These are phyloP conservation scores for Mrakia hoshinonis DNA, from an alignment of 768 basidiomycete genomes.

Conservation along the genomic window DNA sequence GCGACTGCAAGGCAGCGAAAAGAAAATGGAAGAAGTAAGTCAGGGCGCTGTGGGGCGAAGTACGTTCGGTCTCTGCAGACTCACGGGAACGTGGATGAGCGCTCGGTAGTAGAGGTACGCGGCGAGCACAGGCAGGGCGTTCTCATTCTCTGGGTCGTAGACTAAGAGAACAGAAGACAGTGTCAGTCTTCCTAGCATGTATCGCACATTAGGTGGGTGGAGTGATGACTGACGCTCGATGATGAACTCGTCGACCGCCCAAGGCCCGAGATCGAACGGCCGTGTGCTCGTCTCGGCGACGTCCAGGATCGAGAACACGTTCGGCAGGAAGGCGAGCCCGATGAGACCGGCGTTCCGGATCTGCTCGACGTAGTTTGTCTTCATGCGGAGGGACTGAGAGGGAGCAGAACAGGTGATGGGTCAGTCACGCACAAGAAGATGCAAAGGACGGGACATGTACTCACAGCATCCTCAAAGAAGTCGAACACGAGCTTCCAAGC, in stretches of 20 bases:
- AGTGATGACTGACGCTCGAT: conserved; percentile 52
- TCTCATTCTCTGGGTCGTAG: conserved; percentile 35
- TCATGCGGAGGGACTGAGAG: conserved; percentile 72
- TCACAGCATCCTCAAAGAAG: conserved; percentile 69
- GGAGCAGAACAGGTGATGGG: too few species aligned
- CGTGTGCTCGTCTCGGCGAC: conserved; percentile 50
- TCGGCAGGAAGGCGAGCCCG: conserved; percentile 58
- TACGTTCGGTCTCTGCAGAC: too few species aligned
- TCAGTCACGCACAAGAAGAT: not conserved
- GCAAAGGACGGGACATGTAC: not conserved
- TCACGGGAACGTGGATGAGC: conserved; percentile 60
- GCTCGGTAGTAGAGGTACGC: conserved; percentile 86
- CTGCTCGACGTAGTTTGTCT: conserved; percentile 76
- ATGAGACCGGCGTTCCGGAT: conserved; percentile 64
- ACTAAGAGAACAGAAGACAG: conserved; percentile 28
- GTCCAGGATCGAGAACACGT: conserved; percentile 60
- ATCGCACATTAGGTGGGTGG: too few species aligned
- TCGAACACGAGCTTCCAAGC: conserved; percentile 86
- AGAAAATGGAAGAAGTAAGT: not conserved
- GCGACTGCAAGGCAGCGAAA: too few species aligned
- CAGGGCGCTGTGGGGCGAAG: not conserved
- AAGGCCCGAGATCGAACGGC: conserved; percentile 70
- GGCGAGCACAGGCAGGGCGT: conserved; percentile 54
- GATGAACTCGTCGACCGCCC: conserved; percentile 76
- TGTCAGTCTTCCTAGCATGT: not conserved